Evolutionary conservation across 2,329 filamentous ascomycete species (phyloP).

Genomic region (Pyrenophora teres): DNA sequence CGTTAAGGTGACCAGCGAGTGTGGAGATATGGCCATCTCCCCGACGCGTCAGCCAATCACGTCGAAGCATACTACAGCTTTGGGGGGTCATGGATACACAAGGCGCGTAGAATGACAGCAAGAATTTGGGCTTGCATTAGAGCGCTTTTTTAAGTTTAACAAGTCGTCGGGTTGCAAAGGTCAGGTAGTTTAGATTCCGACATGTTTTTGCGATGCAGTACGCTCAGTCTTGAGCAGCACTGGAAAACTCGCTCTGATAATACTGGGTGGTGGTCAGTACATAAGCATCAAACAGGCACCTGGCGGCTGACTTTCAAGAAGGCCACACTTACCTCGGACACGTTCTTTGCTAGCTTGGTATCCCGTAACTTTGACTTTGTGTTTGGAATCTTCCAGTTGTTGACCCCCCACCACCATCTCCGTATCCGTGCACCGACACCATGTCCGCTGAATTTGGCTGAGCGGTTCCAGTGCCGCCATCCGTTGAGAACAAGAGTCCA

Average conservation of each 20-base stretch:
- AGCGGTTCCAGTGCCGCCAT: slow-evolving; percentile 89
- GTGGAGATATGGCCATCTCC: no score
- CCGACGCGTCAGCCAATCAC: no score
- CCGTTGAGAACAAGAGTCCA: slow-evolving; percentile 85
- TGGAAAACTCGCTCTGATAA: slow-evolving; percentile 36
- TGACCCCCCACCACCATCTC: slow-evolving; percentile 94
- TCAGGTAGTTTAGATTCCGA: not conserved
- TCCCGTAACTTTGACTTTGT: slow-evolving; percentile 29
- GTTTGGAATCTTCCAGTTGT: slow-evolving; percentile 71
- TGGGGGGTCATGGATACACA: not conserved
- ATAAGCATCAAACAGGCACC: not conserved
- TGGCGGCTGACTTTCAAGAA: slow-evolving; percentile 38
- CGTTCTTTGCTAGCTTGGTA: slow-evolving; percentile 40
- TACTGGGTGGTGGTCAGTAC: slow-evolving; percentile 30
- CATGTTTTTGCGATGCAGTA: not conserved
- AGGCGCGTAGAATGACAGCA: not conserved
- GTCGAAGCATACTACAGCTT: no score
- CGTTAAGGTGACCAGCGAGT: no score
- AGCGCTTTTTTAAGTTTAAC: not conserved
- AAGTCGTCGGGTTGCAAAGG: not conserved
- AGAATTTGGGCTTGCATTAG: not conserved
- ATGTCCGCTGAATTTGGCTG: slow-evolving; percentile 74
- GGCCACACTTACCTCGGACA: slow-evolving; percentile 44
- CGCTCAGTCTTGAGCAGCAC: slow-evolving; percentile 25
- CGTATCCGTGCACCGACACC: slow-evolving; percentile 76